Evolutionary conservation across 495 filamentous ascomycete genomes (phyloP).

Genomic region (Cudoniella acicularis): DNA sequence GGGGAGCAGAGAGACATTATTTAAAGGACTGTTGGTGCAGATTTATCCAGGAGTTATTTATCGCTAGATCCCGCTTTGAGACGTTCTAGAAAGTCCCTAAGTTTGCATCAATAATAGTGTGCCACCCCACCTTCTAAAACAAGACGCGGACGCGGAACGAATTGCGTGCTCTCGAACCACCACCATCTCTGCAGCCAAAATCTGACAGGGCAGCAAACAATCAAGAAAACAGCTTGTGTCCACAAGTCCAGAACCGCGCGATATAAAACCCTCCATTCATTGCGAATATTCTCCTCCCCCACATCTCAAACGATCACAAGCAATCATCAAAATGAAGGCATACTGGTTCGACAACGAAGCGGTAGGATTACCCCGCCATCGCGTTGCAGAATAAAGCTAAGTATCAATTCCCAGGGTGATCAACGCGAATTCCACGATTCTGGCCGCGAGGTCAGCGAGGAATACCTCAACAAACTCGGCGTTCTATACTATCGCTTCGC

Average conservation of each 20-base stretch:
- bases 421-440: conserved; percentile 90
- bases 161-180: no score
- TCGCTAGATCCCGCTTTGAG: no score
- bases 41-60: no score
- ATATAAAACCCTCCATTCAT: neutral
- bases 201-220: no score
- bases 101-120: no score
- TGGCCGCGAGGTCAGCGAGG: conserved; percentile 53
- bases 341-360: conserved; percentile 79
- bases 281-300: neutral
- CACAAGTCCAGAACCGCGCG: neutral
- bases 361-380: conserved; percentile 47
- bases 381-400: conserved; percentile 9
- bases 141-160: no score
- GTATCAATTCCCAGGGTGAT: conserved; percentile 61
- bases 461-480: conserved; percentile 69
- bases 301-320: neutral
- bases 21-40: no score
- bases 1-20: no score
- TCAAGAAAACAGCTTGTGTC: neutral
- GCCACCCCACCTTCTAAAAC: no score
- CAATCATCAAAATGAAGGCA: conserved; percentile 59
- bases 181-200: no score
- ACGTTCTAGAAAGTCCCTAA: no score
- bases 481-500: conserved; percentile 72